phyloP scores from a whole-genome alignment of 306 rosid species.

The Corylus americana region DNA sequence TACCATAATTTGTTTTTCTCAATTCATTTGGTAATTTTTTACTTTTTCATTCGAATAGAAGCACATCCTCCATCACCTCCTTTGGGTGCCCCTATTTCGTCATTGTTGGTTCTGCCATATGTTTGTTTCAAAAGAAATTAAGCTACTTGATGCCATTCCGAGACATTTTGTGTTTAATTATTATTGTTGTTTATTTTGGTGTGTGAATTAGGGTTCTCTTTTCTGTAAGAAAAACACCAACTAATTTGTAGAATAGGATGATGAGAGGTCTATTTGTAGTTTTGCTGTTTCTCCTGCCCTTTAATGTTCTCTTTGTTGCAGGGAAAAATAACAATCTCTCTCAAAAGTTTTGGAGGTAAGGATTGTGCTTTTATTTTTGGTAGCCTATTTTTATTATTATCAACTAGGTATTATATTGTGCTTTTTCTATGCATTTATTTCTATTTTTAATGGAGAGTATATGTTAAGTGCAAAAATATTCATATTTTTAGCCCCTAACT shows the following conservation, averaged over 20 bases:
- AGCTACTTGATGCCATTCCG: not conserved
- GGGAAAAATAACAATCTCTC: slow-evolving; percentile 83
- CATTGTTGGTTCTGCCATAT: not conserved
- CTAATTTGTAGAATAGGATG: not conserved
- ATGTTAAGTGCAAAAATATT: too few relatives aligned
- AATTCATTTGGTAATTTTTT: not conserved
- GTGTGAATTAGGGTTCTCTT: too few relatives aligned
- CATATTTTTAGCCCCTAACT: too few relatives aligned
- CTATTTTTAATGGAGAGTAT: not conserved
- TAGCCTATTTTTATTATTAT: not conserved
- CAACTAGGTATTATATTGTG: slow-evolving; percentile 52
- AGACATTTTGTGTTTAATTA: not conserved
- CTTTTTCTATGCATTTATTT: not conserved
- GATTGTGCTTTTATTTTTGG: not conserved
- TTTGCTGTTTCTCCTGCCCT: not conserved
- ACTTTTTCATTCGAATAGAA: not conserved
- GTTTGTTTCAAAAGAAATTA: not conserved
- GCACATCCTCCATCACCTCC: not conserved
- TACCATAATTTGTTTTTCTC: not conserved
- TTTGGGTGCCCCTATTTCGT: not conserved
- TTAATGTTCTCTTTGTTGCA: slow-evolving; percentile 26
- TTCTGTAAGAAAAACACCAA: not conserved
- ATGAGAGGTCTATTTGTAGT: not conserved
- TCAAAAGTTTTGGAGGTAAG: slow-evolving; percentile 90
- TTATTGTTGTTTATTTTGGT: too few relatives aligned